Conservation (phyloP, 1,284 basidiomycete species). For the Bjerkandera adusta region DNA sequence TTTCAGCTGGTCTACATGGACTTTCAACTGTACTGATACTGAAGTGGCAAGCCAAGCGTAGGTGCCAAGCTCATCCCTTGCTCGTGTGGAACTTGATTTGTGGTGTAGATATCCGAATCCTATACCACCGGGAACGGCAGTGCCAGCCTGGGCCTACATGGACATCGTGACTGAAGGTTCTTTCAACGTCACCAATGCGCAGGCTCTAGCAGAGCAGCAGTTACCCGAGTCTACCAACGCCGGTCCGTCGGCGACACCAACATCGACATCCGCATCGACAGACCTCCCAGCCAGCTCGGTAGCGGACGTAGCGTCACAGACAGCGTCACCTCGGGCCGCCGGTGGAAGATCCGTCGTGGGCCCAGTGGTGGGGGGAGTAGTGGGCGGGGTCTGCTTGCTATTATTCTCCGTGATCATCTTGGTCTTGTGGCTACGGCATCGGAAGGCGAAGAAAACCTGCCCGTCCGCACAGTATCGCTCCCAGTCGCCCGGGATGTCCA, state of each 20-base stretch:
- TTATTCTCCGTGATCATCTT: neutral
- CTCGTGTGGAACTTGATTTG: neutral
- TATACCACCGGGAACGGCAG: slow-evolving; percentile 4
- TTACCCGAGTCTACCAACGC: neutral
- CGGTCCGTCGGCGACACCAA: neutral
- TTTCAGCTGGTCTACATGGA: slow-evolving; percentile 5
- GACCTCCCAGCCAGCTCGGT: neutral
- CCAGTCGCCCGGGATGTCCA: neutral
- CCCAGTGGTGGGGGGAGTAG: slow-evolving; percentile 9
- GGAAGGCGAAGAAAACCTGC: neutral
- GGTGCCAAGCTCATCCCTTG: neutral
- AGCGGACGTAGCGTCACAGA: neutral
- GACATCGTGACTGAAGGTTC: neutral
- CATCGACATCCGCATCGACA: neutral
- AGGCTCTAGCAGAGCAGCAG: neutral
- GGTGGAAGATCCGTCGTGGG: slow-evolving; percentile 4
- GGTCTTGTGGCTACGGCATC: neutral
- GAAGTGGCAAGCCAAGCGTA: neutral
- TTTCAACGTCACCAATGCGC: neutral
- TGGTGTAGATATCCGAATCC: neutral
- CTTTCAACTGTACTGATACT: neutral
- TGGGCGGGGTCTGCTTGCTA: slow-evolving; percentile 4
- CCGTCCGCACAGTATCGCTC: neutral
- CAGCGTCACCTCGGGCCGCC: neutral
- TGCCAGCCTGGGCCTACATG: slow-evolving; percentile 10